These are phyloP conservation scores for Myxozyma lipomycoides DNA, from an alignment of 805 yeast genomes.

Conservation along the genomic window DNA sequence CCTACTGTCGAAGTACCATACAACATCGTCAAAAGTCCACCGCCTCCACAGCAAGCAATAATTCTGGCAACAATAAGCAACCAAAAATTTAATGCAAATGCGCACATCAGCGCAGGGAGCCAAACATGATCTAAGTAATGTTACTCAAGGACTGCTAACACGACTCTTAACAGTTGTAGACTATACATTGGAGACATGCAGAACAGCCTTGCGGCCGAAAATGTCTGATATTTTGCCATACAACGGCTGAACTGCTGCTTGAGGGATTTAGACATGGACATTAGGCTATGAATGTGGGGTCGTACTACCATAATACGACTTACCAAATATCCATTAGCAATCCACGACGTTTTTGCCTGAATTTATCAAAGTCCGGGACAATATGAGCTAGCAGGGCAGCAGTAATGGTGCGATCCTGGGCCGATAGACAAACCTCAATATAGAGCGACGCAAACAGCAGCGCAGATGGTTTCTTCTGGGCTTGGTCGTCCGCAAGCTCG, in stretches of 20 bases:
- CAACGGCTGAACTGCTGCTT: slow-evolving; percentile 71
- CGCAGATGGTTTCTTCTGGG: too few relatives aligned
- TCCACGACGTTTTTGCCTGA: slow-evolving; percentile 56
- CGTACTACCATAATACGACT: too few relatives aligned
- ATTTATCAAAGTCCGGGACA: slow-evolving; percentile 56
- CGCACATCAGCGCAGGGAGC: slow-evolving; percentile 51
- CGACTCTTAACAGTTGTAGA: slow-evolving; percentile 55
- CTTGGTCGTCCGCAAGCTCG: too few relatives aligned
- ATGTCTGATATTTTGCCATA: slow-evolving; percentile 71
- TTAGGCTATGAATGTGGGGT: too few relatives aligned
- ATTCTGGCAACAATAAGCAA: slow-evolving; percentile 45
- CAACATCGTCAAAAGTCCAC: slow-evolving; percentile 79
- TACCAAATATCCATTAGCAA: slow-evolving; percentile 66
- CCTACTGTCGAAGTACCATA: slow-evolving; percentile 77
- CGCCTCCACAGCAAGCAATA: slow-evolving; percentile 84
- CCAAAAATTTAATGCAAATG: slow-evolving; percentile 41
- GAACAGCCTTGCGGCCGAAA: slow-evolving; percentile 41
- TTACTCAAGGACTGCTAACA: too few relatives aligned
- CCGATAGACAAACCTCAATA: slow-evolving; percentile 47
- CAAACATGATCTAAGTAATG: too few relatives aligned
- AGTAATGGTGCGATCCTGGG: slow-evolving; percentile 52
- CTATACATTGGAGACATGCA: slow-evolving; percentile 42
- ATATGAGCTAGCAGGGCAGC: slow-evolving; percentile 53
- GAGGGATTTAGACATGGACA: too few relatives aligned
- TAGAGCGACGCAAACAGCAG: slow-evolving; percentile 25